These are phyloP conservation scores for Dothideomycetes sp. DNA, from an alignment of 2,329 filamentous ascomycete genomes.

Conservation along the genomic window DNA sequence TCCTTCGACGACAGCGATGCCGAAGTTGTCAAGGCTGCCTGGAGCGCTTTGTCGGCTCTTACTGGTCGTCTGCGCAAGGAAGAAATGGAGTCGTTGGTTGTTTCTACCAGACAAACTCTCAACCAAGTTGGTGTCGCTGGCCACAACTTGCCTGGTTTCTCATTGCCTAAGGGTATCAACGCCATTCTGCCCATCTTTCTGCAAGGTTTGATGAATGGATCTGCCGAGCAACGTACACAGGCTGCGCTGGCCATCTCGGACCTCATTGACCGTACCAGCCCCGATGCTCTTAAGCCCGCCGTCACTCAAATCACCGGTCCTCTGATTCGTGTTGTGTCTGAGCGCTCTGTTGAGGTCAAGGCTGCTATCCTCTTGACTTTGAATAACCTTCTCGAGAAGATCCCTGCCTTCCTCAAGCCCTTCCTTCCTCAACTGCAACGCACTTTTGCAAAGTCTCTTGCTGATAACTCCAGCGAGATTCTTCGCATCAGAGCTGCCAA, in stretches of 20 bases:
- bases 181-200: slow-evolving; percentile 93
- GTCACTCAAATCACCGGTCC: slow-evolving; percentile 97
- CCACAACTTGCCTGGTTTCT: slow-evolving; percentile 75
- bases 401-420: slow-evolving; percentile 87
- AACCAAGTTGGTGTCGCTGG: slow-evolving; percentile 84
- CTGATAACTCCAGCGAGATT: slow-evolving; percentile 83
- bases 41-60: slow-evolving; percentile 76
- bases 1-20: slow-evolving; percentile 82
- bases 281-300: slow-evolving; percentile 81
- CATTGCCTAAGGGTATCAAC: slow-evolving; percentile 90
- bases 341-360: slow-evolving; percentile 92
- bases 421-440: slow-evolving; percentile 94
- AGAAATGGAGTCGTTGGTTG: slow-evolving; percentile 90
- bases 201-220: slow-evolving; percentile 95
- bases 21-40: slow-evolving; percentile 80
- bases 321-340: slow-evolving; percentile 93
- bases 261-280: slow-evolving; percentile 84
- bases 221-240: slow-evolving; percentile 81
- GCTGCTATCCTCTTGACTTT: slow-evolving; percentile 87
- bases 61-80: slow-evolving; percentile 89
- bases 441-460: slow-evolving; percentile 92
- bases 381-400: slow-evolving; percentile 93
- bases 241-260: slow-evolving; percentile 91
- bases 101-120: slow-evolving; percentile 76
- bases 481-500: slow-evolving; percentile 83